Evolutionary conservation across 495 filamentous ascomycete species (phyloP).

Genomic region (Viridothelium virens): DNA sequence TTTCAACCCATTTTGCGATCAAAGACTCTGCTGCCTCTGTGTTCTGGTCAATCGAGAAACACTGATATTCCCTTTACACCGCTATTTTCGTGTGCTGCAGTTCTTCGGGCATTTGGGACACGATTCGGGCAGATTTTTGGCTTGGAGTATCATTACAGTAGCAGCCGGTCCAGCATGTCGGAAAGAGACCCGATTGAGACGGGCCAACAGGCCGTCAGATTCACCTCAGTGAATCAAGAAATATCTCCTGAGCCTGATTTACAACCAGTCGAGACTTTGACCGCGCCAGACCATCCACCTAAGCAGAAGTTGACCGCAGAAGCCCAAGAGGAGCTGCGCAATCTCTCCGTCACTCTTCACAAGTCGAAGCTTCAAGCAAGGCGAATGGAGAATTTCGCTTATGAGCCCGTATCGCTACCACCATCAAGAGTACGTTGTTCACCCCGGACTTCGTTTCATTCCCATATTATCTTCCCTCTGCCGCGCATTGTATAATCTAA

Average conservation of each 20-base stretch:
- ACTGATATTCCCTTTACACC: too few relatives aligned
- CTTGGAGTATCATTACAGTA: neutral
- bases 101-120: neutral
- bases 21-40: neutral
- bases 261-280: constrained; percentile 33
- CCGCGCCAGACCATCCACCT: constrained; percentile 30
- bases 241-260: constrained; percentile 52
- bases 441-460: constrained; percentile 19
- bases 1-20: neutral
- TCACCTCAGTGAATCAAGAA: constrained; percentile 71
- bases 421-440: constrained; percentile 63
- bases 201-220: constrained; percentile 51
- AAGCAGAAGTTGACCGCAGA: constrained; percentile 39
- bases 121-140: neutral
- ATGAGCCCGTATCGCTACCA: constrained; percentile 82
- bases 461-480: constrained; percentile 24
- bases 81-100: neutral
- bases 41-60: too few relatives aligned
- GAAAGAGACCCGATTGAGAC: neutral
- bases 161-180: neutral
- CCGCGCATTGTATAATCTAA: neutral
- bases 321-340: constrained; percentile 58
- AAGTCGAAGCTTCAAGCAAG: constrained; percentile 67
- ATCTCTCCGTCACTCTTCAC: constrained; percentile 63
- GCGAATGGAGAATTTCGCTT: constrained; percentile 75